phyloP scores from a whole-genome alignment of 345 rosid genomes.

The Melastoma malabathricum region DNA sequence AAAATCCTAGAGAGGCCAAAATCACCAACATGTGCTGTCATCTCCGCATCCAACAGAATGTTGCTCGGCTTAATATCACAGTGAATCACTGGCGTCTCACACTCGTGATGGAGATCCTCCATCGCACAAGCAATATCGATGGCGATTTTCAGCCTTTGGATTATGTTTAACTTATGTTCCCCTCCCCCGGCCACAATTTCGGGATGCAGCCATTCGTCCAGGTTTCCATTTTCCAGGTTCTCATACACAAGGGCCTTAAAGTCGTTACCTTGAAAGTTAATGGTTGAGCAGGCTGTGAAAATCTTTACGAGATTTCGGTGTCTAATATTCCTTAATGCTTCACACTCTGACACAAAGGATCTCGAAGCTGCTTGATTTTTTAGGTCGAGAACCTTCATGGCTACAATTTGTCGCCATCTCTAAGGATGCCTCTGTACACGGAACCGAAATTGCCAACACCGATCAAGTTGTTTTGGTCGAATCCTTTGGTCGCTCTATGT shows the following conservation, averaged over 20 bases:
- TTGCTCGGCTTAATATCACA: constrained; percentile 18
- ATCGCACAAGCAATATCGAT: constrained; percentile 9
- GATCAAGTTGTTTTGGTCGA: not conserved
- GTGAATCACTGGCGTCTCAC: constrained; percentile 7
- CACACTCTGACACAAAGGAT: no score
- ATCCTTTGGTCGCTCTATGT: constrained; percentile 4
- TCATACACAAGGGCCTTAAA: constrained; percentile 15
- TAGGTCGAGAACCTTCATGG: no score
- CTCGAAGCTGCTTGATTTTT: no score
- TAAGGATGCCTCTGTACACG: not conserved
- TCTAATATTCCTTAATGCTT: constrained; percentile 9
- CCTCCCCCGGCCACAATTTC: not conserved
- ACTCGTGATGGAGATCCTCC: constrained; percentile 13
- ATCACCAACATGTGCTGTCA: constrained; percentile 10
- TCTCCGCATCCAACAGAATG: constrained; percentile 7
- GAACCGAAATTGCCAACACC: constrained; percentile 4
- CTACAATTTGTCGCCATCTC: no score
- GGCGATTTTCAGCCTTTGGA: constrained; percentile 9
- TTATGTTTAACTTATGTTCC: not conserved
- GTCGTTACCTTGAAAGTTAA: constrained; percentile 8
- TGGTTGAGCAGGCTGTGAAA: constrained; percentile 7
- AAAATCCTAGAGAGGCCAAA: constrained; percentile 9
- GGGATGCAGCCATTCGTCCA: constrained; percentile 11
- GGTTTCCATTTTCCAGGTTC: constrained; percentile 12
- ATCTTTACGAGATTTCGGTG: constrained; percentile 11